Evolutionary conservation across 768 basidiomycete species (phyloP).

Genomic region (Tephrocybe sp.): DNA sequence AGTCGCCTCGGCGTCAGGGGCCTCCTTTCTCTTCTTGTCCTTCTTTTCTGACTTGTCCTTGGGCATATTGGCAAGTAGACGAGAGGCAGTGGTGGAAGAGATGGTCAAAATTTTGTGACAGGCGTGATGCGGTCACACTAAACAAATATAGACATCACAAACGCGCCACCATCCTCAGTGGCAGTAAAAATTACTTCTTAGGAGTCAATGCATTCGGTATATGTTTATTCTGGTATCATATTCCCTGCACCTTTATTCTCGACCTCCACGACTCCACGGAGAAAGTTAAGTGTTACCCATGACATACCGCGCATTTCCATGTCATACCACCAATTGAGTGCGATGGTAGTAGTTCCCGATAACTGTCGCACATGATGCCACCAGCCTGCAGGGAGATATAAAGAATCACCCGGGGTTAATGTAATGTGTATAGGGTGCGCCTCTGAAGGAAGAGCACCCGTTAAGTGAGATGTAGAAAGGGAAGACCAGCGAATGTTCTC

Average conservation of each 20-base stretch:
- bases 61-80: slow-evolving; percentile 39
- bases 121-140: slow-evolving; percentile 13
- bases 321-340: slow-evolving; percentile 91
- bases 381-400: slow-evolving; percentile 94
- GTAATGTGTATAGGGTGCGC: slow-evolving; percentile 69
- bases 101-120: slow-evolving; percentile 19
- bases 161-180: too few relatives aligned
- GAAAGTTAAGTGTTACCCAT: slow-evolving; percentile 68
- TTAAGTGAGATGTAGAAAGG: slow-evolving; percentile 54
- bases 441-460: slow-evolving; percentile 44
- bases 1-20: slow-evolving; percentile 36
- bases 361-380: slow-evolving; percentile 87
- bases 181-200: too few relatives aligned
- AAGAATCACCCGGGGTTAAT: slow-evolving; percentile 69
- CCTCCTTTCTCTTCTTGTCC: slow-evolving; percentile 64
- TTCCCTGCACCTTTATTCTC: not conserved
- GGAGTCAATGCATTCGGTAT: too few relatives aligned
- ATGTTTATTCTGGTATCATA: too few relatives aligned
- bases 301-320: slow-evolving; percentile 69
- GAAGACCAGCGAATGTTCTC: slow-evolving; percentile 78
- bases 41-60: slow-evolving; percentile 81
- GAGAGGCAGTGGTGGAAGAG: not conserved
- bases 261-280: slow-evolving; percentile 46
- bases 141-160: not conserved
- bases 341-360: slow-evolving; percentile 56